Evolutionary conservation across 257 asterid genomes (phyloP).

Genomic region (Nicotiana paniculata): DNA sequence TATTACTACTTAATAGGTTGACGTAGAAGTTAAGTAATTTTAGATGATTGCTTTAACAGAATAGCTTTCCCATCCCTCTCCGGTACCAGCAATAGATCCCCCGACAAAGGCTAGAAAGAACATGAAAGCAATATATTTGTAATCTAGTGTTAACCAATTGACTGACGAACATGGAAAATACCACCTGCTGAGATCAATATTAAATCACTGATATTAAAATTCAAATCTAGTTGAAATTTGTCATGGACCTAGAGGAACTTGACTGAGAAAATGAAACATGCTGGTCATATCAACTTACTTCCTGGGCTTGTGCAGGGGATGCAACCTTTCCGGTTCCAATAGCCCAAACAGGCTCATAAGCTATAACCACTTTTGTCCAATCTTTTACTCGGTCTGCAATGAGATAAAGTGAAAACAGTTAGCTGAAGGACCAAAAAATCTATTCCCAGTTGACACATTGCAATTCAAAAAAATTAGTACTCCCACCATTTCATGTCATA

Average conservation of each 20-base stretch:
- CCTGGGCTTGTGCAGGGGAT: slow-evolving; percentile 95
- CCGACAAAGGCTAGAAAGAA: background rate
- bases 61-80: background rate
- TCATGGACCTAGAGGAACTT: background rate
- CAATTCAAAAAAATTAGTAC: background rate
- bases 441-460: background rate
- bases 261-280: background rate
- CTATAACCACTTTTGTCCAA: slow-evolving; percentile 84
- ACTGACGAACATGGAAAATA: background rate
- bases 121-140: background rate
- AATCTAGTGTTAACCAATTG: background rate
- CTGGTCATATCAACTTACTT: slow-evolving; percentile 44
- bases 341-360: slow-evolving; percentile 99
- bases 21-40: background rate
- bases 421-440: background rate
- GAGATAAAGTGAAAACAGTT: background rate
- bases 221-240: background rate
- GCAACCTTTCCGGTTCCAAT: slow-evolving; percentile 99
- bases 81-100: background rate
- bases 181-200: background rate
- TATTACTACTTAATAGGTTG: background rate
- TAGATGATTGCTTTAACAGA: background rate
- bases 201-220: background rate
- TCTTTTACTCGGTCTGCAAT: slow-evolving; percentile 58
- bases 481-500: background rate